Evolutionary conservation across 768 basidiomycete genomes (phyloP), one percentile per base, ranked within the genome.

Genomic region (Guyanaporus albipodus): DNA sequence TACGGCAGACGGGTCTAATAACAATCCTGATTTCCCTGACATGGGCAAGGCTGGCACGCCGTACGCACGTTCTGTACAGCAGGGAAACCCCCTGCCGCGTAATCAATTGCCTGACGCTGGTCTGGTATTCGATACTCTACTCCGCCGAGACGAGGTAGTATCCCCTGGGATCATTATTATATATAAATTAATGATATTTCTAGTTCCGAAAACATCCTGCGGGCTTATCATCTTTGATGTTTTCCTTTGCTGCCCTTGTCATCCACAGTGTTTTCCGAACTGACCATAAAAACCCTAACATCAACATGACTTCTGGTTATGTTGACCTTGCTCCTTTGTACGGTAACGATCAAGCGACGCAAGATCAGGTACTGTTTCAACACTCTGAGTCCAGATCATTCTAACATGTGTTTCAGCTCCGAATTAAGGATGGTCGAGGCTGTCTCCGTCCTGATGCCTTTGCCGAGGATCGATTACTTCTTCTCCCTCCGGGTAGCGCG

Each of bases 211-310:
- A 78, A 53, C 91, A 92, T 58, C 90, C 91, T 6, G 82, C 78
- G 6, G 90, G 90, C 0, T 70, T 92, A 29, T 90, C 87, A 2
- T 77, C 82, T 35, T 56, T 87, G 60, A 85, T 91, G 82, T 91
- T 91, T 60, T 71, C 82, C 7, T 91, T 87, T 52, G 90, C 88
- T 8, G 81, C 88, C 2, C 75, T 91, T 11, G 87, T 91, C 32
- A 88, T 91, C 40, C 89, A 91, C 59, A 89, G 86, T 37, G 81
- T 90, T 44, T 94, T 94, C 78, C 87, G 87, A 34, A 92, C 91
- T 0, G 79, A 80, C 10, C 85, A 87, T 62, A 64, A 58, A 9
- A 71, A 86, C 39, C 71, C 73, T 14, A 76, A 74, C 57, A 81
- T 88, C 55, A 94, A 94, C 66, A 78, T 90, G 61, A 91, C 91